Conservation (phyloP, 768 basidiomycete genomes). For the Agaricus blazei region DNA sequence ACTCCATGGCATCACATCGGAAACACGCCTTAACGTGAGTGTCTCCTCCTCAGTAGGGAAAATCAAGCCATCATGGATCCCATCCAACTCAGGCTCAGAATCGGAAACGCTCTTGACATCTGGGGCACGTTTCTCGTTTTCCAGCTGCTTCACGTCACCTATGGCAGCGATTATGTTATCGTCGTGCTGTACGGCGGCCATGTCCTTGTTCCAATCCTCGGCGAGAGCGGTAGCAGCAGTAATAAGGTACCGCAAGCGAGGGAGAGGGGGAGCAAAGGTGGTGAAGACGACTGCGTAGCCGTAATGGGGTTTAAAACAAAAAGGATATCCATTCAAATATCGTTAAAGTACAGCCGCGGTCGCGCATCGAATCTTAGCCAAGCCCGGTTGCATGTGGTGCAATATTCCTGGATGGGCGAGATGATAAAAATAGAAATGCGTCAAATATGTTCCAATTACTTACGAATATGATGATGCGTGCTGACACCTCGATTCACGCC, state of each 20-base stretch:
- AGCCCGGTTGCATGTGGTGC: slow-evolving; percentile 1
- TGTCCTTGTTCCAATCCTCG: neutral
- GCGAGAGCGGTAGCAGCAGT: neutral
- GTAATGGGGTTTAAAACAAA: no score
- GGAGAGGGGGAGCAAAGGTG: neutral
- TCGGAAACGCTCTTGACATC: neutral
- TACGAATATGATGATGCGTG: no score
- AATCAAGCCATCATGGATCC: slow-evolving; percentile 47
- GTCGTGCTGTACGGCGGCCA: slow-evolving; percentile 4
- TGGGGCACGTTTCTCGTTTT: slow-evolving; percentile 14
- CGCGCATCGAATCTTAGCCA: no score
- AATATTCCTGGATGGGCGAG: neutral
- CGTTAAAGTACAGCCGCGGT: no score
- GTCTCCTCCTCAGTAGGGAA: slow-evolving; percentile 64
- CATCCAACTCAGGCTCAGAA: slow-evolving; percentile 19
- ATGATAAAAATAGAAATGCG: slow-evolving; percentile 2
- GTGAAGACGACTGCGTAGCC: neutral
- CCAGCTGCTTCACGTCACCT: slow-evolving; percentile 14
- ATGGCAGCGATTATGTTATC: slow-evolving; percentile 11
- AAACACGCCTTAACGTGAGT: slow-evolving; percentile 51
- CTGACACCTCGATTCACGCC: no score
- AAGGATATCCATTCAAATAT: no score
- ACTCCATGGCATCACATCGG: slow-evolving; percentile 55
- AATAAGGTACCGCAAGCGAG: neutral
- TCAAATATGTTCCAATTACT: no score